Base-by-base conservation (phyloP, 768 basidiomycete genomes). In the Suillus variegatus region DNA sequence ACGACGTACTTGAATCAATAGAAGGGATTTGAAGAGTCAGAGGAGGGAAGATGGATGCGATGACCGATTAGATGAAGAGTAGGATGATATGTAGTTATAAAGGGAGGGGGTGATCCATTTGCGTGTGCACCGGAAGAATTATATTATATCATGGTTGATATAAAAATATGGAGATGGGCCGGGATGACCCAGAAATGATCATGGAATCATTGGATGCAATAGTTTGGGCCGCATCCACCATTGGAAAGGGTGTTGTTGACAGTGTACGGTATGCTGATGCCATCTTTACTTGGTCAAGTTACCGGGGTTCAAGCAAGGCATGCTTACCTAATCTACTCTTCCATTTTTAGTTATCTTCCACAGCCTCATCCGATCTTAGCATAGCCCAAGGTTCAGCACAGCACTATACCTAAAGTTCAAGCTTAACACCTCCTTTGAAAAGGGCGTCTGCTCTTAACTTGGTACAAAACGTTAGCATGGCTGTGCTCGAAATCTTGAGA, bases 121-220 rank as follows among this genome's bases (percentile, higher is more conserved):
- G 58, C 58, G 58, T 60, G 22, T 60, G 25, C 41, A 0, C 58
- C 41, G 58, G 58, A 60, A 60, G 58, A 32, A 55, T 60, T 58
- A 58, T 58, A 58, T 58, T n/a, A n/a, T n/a, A 57, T 57, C 56
- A 44, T 47, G 18, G 38, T 41, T 10, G 40, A 10, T 28, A 60
- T 54, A 32, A 13, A 28, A 43, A 43, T 60, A 60, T 13, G 41
- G 41, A 60, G 40, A 43, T 60, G 58, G 54, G 10, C 41, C 58
- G 58, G 41, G 40, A 25, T 10, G 22, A 22, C 12, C 54, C 54
- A 55, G 16, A 58, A 40, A 58, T 41, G 49, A 51, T 51, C 49
- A 51, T 51, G 57, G 25, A 58, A 60, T 60, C 54, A 55, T 55
- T 55, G 54, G 32, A n/a, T 55, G 18, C 52, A 12, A 54, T 35